Conservation (phyloP, 176 grass and related monocot genomes). For the Carex cristatella region DNA sequence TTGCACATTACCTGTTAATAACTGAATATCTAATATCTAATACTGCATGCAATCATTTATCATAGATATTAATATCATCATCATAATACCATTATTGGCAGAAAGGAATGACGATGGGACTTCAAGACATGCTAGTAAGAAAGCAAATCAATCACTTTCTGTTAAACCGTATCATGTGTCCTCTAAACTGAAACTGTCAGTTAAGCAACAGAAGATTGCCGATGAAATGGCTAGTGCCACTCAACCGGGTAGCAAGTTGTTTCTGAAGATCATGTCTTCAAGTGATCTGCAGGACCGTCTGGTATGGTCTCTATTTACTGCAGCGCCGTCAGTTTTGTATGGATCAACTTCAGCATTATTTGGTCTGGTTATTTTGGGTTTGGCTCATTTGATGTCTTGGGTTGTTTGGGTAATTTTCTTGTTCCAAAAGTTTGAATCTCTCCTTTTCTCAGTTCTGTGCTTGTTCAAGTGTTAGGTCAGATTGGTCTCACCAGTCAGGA, state of each 20-base stretch:
- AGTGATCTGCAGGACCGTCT: neutral
- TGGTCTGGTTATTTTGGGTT: neutral
- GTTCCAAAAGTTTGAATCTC: neutral
- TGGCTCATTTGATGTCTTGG: neutral
- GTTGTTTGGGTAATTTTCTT: neutral
- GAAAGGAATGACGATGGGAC: too few species aligned
- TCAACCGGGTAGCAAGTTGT: neutral
- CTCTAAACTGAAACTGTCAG: neutral
- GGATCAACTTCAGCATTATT: neutral
- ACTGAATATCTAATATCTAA: neutral
- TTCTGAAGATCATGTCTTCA: neutral
- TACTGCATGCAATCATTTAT: too few species aligned
- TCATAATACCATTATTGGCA: too few species aligned
- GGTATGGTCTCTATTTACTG: constrained; percentile 2
- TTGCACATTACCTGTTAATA: neutral
- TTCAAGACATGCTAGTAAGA: neutral
- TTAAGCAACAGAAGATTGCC: neutral
- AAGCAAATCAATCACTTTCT: neutral
- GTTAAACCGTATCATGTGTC: neutral
- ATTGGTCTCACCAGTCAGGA: neutral
- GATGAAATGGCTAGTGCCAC: neutral
- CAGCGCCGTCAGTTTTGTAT: neutral
- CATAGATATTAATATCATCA: too few species aligned
- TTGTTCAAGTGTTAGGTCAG: neutral
- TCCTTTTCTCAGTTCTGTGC: neutral